Base-by-base conservation (phyloP, 164 flowering plant genomes). In the Buxus sempervirens region DNA sequence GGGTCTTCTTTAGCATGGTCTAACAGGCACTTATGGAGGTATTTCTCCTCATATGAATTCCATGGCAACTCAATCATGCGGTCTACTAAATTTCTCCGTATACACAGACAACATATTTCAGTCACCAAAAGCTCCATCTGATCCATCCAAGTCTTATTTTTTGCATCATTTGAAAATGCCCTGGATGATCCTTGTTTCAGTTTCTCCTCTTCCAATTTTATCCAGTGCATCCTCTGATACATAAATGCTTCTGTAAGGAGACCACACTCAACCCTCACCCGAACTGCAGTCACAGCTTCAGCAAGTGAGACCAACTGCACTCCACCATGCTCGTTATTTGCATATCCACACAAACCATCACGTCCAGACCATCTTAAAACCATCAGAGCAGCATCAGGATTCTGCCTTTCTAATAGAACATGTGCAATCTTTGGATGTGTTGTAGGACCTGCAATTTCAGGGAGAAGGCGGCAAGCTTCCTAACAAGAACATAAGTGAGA, bases 61-160 rank as follows among this genome's bases (percentile, higher is more conserved):
- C 99, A 96, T 15, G 99, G 99, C 69, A 93, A 80, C 77, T 93
- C 99, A 70, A 96, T 84, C 82, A 96, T 87, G 59, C 88, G 84
- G 77, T 90, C 97, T 0, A 86, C 84, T 64, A 90, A 80, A 45
- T 86, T 91, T 68, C 97, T 83, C 69, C 96, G 79, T 45, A 93
- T 82, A 71, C 97, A 96, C 63, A 96, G 90, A 78, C 75, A 85
- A 74, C 97, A 93, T 54, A 96, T 81, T 77, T 96, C 98, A 62
- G 89, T 82, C 20, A 96, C 96, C 82, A 96, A 73, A 62, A 81
- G 70, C 69, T 93, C 91, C 78, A 88, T 70, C 82, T 86, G 85
- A 1, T 85, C 81, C 65, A 51, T 51, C 94, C 93, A 89, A 71
- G 69, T 72, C 61, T 66, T 69, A 42, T 41, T 71, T 57, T 73